Conservation (phyloP, 2,329 filamentous ascomycete genomes). For the Colletotrichum sp. region DNA sequence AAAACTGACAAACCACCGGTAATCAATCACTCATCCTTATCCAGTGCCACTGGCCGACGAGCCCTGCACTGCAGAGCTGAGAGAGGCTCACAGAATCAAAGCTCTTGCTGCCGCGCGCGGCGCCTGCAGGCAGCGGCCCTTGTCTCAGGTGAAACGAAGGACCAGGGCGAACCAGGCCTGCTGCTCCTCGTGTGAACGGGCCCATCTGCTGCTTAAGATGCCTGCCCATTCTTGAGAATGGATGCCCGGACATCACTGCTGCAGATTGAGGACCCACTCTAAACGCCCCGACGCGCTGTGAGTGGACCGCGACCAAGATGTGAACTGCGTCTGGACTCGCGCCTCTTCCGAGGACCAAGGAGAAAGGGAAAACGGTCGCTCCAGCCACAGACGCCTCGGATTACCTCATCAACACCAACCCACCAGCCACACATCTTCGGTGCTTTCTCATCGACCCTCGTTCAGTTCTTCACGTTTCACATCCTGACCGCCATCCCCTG, state of each 20-base stretch:
- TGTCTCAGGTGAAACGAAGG: constrained; percentile 20
- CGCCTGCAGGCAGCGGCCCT: constrained; percentile 8
- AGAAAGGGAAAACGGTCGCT: not conserved
- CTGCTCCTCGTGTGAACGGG: not conserved
- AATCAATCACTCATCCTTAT: not conserved
- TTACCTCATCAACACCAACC: not conserved
- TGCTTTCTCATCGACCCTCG: not conserved
- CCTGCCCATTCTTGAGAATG: not conserved
- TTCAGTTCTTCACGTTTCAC: not conserved
- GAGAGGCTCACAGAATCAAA: not conserved
- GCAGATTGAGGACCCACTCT: not conserved
- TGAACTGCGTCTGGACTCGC: not conserved
- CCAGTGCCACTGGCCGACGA: not conserved
- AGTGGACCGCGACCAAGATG: not conserved
- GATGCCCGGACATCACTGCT: not conserved
- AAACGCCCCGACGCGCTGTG: not conserved
- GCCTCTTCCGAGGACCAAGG: not conserved
- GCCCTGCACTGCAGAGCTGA: not conserved
- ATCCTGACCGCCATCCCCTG: not conserved
- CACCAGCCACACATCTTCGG: not conserved
- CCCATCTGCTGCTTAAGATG: not conserved
- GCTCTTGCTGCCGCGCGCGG: constrained; percentile 1
- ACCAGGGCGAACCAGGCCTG: not conserved
- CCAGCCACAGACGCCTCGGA: not conserved
- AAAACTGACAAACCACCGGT: not conserved